phyloP scores from a whole-genome alignment of 1,284 basidiomycete species.

The Coniferiporia weirii region DNA sequence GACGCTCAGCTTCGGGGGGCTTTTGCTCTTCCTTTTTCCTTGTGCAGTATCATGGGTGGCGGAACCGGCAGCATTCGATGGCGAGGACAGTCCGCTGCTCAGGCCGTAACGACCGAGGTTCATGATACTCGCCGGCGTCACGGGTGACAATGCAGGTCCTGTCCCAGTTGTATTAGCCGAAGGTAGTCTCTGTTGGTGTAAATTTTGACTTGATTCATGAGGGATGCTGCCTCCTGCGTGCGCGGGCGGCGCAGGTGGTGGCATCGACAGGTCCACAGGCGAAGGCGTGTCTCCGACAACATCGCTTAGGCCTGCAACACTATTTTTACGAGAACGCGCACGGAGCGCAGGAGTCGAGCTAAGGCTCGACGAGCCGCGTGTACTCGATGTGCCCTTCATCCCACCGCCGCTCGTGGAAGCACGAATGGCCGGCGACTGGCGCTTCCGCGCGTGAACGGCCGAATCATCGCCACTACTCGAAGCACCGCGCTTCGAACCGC shows the following conservation, averaged over 20 bases:
- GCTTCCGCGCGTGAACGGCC: constrained; percentile 39
- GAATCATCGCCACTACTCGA: constrained; percentile 36
- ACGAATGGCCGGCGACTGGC: constrained; percentile 43
- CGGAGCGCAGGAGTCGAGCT: constrained; percentile 59
- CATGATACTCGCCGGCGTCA: constrained; percentile 85
- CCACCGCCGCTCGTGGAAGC: constrained; percentile 29
- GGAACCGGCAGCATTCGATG: constrained; percentile 23
- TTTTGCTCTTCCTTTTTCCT: constrained; percentile 27
- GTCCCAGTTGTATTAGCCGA: constrained; percentile 14
- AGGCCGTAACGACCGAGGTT: constrained; percentile 64
- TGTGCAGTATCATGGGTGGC: constrained; percentile 16
- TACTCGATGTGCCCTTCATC: constrained; percentile 6
- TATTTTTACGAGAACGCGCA: constrained; percentile 36
- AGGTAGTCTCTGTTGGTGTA: constrained; percentile 17
- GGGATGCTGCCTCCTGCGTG: constrained; percentile 22
- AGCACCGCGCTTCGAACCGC: constrained; percentile 35
- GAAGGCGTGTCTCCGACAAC: constrained; percentile 61
- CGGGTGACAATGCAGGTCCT: constrained; percentile 51
- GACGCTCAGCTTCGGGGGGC: constrained; percentile 27
- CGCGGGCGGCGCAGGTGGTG: constrained; percentile 61
- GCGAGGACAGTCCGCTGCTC: constrained; percentile 35
- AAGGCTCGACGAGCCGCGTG: constrained; percentile 51
- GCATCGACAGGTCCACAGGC: constrained; percentile 80
- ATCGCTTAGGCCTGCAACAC: constrained; percentile 37
- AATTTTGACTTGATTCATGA: background rate